phyloP scores from a whole-genome alignment of 176 grass and related monocot genomes.

The Bolboschoenus planiculmis region DNA sequence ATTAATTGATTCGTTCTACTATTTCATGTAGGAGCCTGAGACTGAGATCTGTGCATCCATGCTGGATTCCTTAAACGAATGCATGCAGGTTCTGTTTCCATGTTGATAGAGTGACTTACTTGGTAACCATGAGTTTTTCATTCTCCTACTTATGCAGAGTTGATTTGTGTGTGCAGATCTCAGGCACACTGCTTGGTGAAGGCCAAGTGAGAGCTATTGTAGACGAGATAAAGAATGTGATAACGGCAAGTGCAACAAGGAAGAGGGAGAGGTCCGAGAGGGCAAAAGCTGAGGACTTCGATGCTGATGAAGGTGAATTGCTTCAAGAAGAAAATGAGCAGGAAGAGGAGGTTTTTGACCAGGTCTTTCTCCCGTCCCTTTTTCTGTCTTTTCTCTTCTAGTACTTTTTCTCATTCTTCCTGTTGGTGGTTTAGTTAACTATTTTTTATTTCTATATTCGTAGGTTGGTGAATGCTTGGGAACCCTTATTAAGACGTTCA shows the following conservation, averaged over 20 bases:
- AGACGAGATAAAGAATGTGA: constrained; percentile 97
- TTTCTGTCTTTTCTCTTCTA: neutral
- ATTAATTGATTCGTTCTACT: constrained; percentile 20
- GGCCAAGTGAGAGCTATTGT: constrained; percentile 77
- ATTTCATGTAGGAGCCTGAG: constrained; percentile 71
- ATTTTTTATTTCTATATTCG: constrained; percentile 17
- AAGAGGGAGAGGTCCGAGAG: constrained; percentile 81
- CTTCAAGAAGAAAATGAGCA: constrained; percentile 99
- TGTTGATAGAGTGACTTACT: neutral
- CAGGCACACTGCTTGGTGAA: constrained; percentile 76
- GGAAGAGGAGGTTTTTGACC: constrained; percentile 99
- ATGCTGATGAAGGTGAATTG: constrained; percentile 96
- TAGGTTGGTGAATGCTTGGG: constrained; percentile 95
- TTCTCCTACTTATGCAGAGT: neutral
- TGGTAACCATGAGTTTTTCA: neutral
- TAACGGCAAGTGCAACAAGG: constrained; percentile 87
- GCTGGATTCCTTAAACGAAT: constrained; percentile 93
- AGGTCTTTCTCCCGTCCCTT: constrained; percentile 36
- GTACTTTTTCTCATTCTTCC: neutral
- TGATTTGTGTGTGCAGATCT: constrained; percentile 50
- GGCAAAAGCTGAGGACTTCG: constrained; percentile 93
- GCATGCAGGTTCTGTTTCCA: constrained; percentile 64
- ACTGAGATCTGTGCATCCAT: constrained; percentile 88
- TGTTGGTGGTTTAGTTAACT: constrained; percentile 19
- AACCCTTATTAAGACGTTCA: constrained; percentile 97